Percentiles rank a stretch among this genome's conserved stretches.
Evolutionary conservation across 495 filamentous ascomycete genomes (phyloP).

Genomic region (Chaetomidium leptoderma): DNA sequence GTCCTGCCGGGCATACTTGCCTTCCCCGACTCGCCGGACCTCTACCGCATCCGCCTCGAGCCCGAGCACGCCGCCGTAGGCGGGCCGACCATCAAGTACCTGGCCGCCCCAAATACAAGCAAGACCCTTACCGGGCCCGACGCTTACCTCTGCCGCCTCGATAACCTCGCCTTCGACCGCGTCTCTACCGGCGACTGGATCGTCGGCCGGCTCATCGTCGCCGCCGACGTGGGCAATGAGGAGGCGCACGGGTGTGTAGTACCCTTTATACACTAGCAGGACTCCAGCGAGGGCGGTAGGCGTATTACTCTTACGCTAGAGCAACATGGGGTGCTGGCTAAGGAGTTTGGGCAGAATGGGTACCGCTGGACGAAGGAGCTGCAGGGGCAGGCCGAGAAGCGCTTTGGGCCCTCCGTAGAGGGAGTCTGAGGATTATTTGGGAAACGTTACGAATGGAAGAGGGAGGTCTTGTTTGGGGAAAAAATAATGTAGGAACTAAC

Average conservation of each 20-base stretch:
- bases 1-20: background rate
- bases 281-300: background rate
- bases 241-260: background rate
- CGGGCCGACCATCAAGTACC: slow-evolving; percentile 1
- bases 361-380: background rate
- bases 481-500: too few relatives aligned
- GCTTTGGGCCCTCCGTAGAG: background rate
- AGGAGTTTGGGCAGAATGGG: background rate
- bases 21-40: background rate
- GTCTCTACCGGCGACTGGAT: background rate
- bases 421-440: background rate
- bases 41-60: slow-evolving; percentile 1
- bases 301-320: background rate
- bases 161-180: background rate
- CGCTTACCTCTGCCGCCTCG: background rate
- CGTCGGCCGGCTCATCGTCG: background rate
- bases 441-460: too few relatives aligned
- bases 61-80: slow-evolving; percentile 1
- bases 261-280: background rate
- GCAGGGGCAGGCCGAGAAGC: background rate
- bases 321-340: background rate
- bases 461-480: too few relatives aligned
- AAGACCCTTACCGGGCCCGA: background rate
- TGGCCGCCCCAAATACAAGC: background rate
- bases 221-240: background rate